A percentile compares a stretch with the other conserved stretches of the same genome.
Evolutionary conservation across 2,329 filamentous ascomycete species (phyloP).

Genomic region (Colletotrichum musae): DNA sequence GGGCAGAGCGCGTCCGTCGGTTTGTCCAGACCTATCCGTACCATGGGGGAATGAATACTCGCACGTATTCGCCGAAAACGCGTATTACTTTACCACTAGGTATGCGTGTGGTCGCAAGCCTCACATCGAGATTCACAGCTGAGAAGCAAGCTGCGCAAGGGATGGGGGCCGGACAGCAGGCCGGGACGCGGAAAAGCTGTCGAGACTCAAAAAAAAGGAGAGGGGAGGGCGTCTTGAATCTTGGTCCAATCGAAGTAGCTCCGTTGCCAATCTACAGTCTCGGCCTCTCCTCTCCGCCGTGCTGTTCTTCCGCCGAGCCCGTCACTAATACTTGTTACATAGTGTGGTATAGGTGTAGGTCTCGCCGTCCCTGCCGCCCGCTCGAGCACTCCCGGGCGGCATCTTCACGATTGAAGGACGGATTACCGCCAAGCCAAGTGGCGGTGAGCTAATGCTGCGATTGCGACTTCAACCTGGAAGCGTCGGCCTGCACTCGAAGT

Average conservation of each 20-base stretch:
- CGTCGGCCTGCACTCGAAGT: conserved; percentile 4
- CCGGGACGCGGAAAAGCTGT: conserved; percentile 5
- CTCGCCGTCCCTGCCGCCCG: conserved; percentile 11
- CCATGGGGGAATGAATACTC: background rate
- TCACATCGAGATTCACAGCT: conserved; percentile 14
- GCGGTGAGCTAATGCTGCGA: conserved; percentile 36
- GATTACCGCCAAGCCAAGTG: conserved; percentile 37
- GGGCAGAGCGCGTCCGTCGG: background rate
- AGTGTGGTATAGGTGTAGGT: too few relatives aligned
- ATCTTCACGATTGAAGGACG: conserved; percentile 10
- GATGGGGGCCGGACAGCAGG: conserved; percentile 5
- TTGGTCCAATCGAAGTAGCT: conserved; percentile 11
- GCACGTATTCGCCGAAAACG: background rate
- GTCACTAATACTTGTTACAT: background rate
- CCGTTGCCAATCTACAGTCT: conserved; percentile 11
- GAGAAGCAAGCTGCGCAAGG: conserved; percentile 5
- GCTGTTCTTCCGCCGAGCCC: conserved; percentile 7
- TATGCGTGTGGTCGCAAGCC: background rate
- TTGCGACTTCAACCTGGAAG: conserved; percentile 30
- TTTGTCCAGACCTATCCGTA: too few relatives aligned
- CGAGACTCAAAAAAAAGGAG: background rate
- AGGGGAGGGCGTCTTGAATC: background rate
- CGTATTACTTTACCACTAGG: background rate
- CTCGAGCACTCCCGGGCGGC: conserved; percentile 18
- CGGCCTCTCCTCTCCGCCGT: background rate